These are phyloP conservation scores for Pseudogymnoascus sp. DNA, from an alignment of 2,329 filamentous ascomycete genomes.

Conservation along the genomic window DNA sequence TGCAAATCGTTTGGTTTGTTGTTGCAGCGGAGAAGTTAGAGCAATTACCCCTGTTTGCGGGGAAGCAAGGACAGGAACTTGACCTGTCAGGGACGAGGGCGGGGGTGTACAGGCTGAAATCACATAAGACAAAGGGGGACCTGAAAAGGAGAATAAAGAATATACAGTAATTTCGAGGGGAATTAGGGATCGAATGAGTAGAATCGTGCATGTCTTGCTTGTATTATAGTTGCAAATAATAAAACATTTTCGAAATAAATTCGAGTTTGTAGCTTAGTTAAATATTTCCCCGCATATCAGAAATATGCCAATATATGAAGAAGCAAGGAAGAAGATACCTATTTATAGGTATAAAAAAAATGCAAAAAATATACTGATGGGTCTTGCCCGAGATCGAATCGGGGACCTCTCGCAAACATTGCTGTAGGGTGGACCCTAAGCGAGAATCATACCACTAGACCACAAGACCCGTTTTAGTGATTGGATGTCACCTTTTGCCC, in stretches of 20 bases:
- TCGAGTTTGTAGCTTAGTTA: background rate
- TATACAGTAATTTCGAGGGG: background rate
- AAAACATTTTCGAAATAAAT: background rate
- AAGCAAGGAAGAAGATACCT: too few relatives aligned
- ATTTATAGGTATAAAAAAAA: background rate
- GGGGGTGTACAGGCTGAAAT: background rate
- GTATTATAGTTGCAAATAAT: background rate
- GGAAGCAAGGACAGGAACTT: background rate
- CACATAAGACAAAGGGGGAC: background rate
- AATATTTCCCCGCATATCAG: background rate
- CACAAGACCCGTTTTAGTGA: conserved; percentile 5
- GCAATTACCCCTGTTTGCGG: background rate
- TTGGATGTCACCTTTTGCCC: background rate
- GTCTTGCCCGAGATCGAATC: conserved; percentile 10
- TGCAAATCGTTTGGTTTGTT: background rate
- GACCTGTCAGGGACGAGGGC: background rate
- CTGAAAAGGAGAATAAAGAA: background rate
- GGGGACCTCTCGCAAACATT: conserved; percentile 8
- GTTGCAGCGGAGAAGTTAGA: background rate
- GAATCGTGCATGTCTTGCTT: background rate
- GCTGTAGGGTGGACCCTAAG: conserved; percentile 8
- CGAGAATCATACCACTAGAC: conserved; percentile 10
- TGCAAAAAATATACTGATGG: background rate
- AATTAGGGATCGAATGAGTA: background rate
- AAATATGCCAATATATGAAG: background rate